Conservation (phyloP, 805 yeast genomes). For the Wickerhamiella kurtzmanii region DNA sequence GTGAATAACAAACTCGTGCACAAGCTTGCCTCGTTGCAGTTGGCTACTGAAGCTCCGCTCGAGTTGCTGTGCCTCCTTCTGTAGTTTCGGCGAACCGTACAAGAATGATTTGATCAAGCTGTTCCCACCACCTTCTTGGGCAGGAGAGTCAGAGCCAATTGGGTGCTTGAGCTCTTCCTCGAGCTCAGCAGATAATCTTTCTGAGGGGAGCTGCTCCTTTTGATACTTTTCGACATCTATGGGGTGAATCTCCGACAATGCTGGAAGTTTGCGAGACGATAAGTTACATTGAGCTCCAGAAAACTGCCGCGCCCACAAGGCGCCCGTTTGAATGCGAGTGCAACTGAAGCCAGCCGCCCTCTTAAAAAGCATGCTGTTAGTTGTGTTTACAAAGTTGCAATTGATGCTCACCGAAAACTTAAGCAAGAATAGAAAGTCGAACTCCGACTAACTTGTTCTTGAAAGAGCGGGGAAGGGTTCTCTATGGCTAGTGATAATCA, state of each 20-base stretch:
- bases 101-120: slow-evolving; percentile 26
- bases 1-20: slow-evolving; percentile 30
- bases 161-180: slow-evolving; percentile 1
- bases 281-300: background rate
- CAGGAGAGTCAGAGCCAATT: background rate
- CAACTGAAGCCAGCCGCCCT: too few species aligned
- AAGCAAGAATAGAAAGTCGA: too few species aligned
- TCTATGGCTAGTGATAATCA: background rate
- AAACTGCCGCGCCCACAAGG: slow-evolving; percentile 2
- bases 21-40: slow-evolving; percentile 30
- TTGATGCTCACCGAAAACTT: too few species aligned
- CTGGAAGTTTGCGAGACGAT: slow-evolving; percentile 16
- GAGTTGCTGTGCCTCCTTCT: slow-evolving; percentile 24
- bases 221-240: slow-evolving; percentile 23
- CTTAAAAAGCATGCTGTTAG: background rate
- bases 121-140: slow-evolving; percentile 1
- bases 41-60: slow-evolving; percentile 26
- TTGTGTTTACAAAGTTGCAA: too few species aligned
- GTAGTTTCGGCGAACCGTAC: slow-evolving; percentile 27
- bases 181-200: slow-evolving; percentile 3
- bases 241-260: slow-evolving; percentile 24
- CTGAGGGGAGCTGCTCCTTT: slow-evolving; percentile 14
- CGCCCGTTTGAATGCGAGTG: too few species aligned
- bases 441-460: too few species aligned
- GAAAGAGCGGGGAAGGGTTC: background rate